Evolutionary conservation across 352 stramenopile species (phyloP), one percentile per base, ranked within the genome.

Genomic region (Phytophthora agathidicida): DNA sequence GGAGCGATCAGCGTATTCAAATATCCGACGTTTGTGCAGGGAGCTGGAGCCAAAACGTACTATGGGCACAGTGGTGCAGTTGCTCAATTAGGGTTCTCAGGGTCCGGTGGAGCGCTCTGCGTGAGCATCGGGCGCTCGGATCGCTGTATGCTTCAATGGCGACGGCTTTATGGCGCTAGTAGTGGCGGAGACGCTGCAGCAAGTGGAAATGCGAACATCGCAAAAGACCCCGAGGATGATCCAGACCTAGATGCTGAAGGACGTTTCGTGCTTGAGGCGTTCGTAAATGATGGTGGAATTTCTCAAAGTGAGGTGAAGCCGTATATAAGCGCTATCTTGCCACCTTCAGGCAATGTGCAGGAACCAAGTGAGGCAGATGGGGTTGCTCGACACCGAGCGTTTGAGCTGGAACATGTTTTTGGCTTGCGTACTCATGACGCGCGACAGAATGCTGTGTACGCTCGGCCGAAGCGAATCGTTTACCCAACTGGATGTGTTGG

Each of bases 381-480:
- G 9, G 65, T 65, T 1, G 74, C 72, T 8, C 47, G 38, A 5
- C 68, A 66, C 5, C 36, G 70, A 19, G 10, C 14, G 6, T 86
- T 93, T 36, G 72, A 87, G 52, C 45, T 93, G 16, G 82, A 93
- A 27, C 75, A 89, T 23, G 75, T 81, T 3, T 93, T 92, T 42
- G 82, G 84, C 3, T 65, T 84, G 22, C 78, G 84, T 10, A 36
- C 61, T 7, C 54, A 86, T 51, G 84, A 93, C 33, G 72, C 77
- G 2, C 76, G 84, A 20, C 79, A 87, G 41, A 88, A 86, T 30
- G 68, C 60, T 0, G 68, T 76, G 17, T 94, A 92, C 28, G 57
- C 71, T 42, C 84, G 82, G 39, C 75, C 76, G 30, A 92, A 92
- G 44, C 74, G 80, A 33, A 70, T 94, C 2, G 24, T 94, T 9